These are phyloP conservation scores for Schizonepeta tenuifolia DNA, from an alignment of 257 asterid species.

Conservation along the genomic window DNA sequence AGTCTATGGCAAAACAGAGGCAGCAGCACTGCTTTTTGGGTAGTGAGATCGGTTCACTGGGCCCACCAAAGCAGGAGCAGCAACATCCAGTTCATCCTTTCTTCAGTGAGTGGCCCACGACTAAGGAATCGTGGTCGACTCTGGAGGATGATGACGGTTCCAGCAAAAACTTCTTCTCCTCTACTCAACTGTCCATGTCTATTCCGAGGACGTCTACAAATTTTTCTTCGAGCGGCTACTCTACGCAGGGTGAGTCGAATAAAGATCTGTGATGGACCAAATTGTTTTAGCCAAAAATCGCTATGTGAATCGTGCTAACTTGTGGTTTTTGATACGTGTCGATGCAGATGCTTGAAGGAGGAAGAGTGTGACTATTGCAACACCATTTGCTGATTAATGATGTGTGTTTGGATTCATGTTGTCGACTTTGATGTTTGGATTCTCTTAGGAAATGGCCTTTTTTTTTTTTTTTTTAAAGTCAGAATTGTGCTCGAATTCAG, in stretches of 20 bases:
- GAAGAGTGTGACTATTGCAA: slow-evolving; percentile 24
- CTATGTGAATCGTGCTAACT: not conserved
- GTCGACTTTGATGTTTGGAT: slow-evolving; percentile 12
- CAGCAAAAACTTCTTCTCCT: slow-evolving; percentile 61
- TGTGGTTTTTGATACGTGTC: slow-evolving; percentile 5
- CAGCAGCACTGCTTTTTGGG: slow-evolving; percentile 78
- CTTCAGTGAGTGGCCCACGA: slow-evolving; percentile 88
- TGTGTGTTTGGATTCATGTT: slow-evolving; percentile 32
- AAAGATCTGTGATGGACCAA: not conserved
- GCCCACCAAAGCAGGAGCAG: slow-evolving; percentile 67
- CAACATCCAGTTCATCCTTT: slow-evolving; percentile 77
- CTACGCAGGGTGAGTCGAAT: slow-evolving; percentile 66
- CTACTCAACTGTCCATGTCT: slow-evolving; percentile 86
- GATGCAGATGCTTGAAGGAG: slow-evolving; percentile 60
- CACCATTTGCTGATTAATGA: slow-evolving; percentile 27
- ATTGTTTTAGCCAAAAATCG: not conserved
- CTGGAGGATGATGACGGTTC: slow-evolving; percentile 65
- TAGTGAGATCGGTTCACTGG: slow-evolving; percentile 54
- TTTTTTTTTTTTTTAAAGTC: slow-evolving; percentile 25
- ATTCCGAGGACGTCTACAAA: slow-evolving; percentile 67
- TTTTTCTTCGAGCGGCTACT: slow-evolving; percentile 57
- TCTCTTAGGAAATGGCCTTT: slow-evolving; percentile 6
- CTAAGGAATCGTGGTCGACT: slow-evolving; percentile 82
- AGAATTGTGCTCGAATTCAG: not conserved
- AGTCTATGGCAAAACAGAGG: slow-evolving; percentile 59